Evolutionary conservation across 129 eudicot species (phyloP).

Genomic region (Centella asiatica): DNA sequence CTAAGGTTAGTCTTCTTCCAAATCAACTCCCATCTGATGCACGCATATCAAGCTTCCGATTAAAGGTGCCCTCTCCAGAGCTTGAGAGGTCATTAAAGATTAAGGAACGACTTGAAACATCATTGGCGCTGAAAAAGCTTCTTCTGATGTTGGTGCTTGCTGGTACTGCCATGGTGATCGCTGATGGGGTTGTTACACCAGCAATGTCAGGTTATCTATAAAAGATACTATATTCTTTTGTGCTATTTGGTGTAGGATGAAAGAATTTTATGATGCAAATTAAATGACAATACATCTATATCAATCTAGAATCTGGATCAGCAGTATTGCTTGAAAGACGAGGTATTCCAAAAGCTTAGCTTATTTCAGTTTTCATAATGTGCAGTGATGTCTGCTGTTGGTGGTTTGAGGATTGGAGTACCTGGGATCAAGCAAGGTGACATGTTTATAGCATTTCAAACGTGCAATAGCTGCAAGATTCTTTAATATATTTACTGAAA

Average conservation of each 20-base stretch:
- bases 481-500: background rate
- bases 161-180: constrained; percentile 98
- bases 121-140: constrained; percentile 69
- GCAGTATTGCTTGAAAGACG: constrained; percentile 2
- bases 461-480: background rate
- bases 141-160: constrained; percentile 75
- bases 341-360: background rate
- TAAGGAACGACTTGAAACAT: constrained; percentile 81
- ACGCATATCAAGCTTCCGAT: constrained; percentile 92
- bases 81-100: constrained; percentile 87
- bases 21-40: constrained; percentile 93
- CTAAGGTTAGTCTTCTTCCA: constrained; percentile 94
- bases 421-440: constrained; percentile 72
- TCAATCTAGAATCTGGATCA: background rate
- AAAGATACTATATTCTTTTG: constrained; percentile 4
- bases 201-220: constrained; percentile 79
- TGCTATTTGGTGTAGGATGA: background rate
- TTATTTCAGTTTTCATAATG: constrained; percentile 7
- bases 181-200: constrained; percentile 98
- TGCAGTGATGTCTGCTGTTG: constrained; percentile 95
- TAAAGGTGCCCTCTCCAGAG: constrained; percentile 96
- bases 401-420: constrained; percentile 72
- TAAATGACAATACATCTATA: background rate
- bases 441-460: constrained; percentile 3
- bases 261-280: background rate